phyloP scores from a whole-genome alignment of 2,329 filamentous ascomycete species.

The Leptographium wingfieldii region DNA sequence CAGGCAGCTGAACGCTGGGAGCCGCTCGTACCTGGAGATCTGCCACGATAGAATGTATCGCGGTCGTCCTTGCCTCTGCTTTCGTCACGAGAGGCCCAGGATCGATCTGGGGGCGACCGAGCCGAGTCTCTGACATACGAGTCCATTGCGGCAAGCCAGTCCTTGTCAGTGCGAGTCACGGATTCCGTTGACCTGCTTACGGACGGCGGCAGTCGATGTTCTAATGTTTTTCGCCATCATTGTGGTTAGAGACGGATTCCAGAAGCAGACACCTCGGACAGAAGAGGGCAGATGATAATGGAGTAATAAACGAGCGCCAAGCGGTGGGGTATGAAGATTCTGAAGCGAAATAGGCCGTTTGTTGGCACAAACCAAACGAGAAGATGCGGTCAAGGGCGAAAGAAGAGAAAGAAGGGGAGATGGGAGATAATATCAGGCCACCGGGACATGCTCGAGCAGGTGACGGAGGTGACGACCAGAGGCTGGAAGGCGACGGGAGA shows the following conservation, averaged over 20 bases:
- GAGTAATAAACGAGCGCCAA: not conserved
- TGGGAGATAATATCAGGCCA: not conserved
- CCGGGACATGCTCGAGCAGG: not conserved
- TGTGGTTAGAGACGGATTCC: conserved; percentile 1
- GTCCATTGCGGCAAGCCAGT: conserved; percentile 31
- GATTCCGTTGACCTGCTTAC: not conserved
- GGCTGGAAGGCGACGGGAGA: not conserved
- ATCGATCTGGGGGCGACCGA: conserved; percentile 41
- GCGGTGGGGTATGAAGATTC: not conserved
- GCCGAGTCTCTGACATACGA: conserved; percentile 43
- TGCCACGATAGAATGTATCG: conserved; percentile 51
- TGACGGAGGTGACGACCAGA: not conserved
- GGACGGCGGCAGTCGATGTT: not conserved
- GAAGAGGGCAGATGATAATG: not conserved
- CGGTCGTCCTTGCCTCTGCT: conserved; percentile 37
- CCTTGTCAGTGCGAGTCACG: not conserved
- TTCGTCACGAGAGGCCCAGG: conserved; percentile 40
- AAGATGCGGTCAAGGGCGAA: not conserved
- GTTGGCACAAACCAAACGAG: not conserved
- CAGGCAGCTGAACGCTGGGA: not conserved
- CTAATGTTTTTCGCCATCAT: conserved; percentile 1
- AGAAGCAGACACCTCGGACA: not conserved
- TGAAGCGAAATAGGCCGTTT: not conserved
- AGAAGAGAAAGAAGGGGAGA: conserved; percentile 10
- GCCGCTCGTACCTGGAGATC: conserved; percentile 54